Evolutionary conservation across 2,329 filamentous ascomycete genomes (phyloP).

Genomic region (Neofusicoccum kwambonambiense): DNA sequence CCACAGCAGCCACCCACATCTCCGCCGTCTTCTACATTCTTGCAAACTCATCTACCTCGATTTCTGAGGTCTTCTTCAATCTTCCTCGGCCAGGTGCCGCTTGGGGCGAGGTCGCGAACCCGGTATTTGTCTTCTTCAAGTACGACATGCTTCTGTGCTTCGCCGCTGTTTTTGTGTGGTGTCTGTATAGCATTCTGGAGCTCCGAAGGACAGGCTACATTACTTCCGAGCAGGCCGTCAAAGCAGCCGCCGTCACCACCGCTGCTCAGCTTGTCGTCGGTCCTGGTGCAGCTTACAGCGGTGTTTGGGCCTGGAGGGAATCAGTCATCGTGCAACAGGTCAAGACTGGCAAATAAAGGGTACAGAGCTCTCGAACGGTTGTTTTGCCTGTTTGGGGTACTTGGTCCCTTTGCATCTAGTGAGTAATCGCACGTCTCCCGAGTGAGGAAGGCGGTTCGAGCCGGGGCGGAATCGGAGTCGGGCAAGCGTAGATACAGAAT

Average conservation of each 20-base stretch:
- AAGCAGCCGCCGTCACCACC: neutral
- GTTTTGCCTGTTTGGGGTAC: too few species aligned
- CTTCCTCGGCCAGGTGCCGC: conserved; percentile 8
- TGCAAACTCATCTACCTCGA: neutral
- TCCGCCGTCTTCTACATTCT: neutral
- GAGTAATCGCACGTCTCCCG: too few species aligned
- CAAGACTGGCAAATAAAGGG: neutral
- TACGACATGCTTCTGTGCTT: conserved; percentile 1
- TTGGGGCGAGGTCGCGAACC: neutral
- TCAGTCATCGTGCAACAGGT: neutral
- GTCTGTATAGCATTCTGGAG: conserved; percentile 14
- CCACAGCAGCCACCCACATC: neutral
- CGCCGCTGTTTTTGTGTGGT: conserved; percentile 5
- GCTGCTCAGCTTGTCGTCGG: conserved; percentile 10
- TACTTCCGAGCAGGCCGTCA: neutral
- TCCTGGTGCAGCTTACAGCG: conserved; percentile 16
- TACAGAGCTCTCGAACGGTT: too few species aligned
- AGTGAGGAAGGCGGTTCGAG: too few species aligned
- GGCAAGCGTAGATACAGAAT: too few species aligned
- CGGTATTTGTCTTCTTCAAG: conserved; percentile 10
- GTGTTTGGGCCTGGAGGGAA: conserved; percentile 19
- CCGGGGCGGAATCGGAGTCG: too few species aligned
- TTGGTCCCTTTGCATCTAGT: too few species aligned
- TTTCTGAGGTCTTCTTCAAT: neutral
- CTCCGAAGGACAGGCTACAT: conserved; percentile 7